These are phyloP conservation scores for Kazachstania taianensis DNA, from an alignment of 805 yeast genomes.

Conservation along the genomic window DNA sequence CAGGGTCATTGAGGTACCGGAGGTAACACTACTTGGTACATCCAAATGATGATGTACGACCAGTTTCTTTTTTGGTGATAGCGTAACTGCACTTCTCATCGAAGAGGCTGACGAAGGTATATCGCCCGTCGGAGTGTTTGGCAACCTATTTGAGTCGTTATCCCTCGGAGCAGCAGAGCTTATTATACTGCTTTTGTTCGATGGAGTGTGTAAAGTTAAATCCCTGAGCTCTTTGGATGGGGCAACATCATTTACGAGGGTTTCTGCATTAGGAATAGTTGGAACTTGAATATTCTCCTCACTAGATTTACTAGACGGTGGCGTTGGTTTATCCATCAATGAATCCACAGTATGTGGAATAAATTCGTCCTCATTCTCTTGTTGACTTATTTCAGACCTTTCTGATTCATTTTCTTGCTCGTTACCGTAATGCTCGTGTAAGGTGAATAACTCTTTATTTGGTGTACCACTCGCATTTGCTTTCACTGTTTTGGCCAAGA, in stretches of 20 bases:
- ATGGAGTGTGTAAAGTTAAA: background rate
- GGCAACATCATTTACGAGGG: no score
- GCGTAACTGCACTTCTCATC: conserved; percentile 8
- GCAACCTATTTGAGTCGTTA: no score
- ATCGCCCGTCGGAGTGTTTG: background rate
- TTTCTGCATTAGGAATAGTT: background rate
- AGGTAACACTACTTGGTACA: conserved; percentile 11
- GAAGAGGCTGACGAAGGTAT: conserved; percentile 15
- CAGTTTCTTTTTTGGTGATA: conserved; percentile 7
- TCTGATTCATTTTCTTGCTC: no score
- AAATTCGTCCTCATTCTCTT: background rate
- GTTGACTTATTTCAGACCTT: background rate
- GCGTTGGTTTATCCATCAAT: conserved; percentile 8
- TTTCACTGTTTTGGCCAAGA: background rate
- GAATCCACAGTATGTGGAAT: conserved; percentile 3
- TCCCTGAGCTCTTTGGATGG: conserved; percentile 2
- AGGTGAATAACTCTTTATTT: no score
- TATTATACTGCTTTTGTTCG: no score
- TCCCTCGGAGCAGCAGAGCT: no score
- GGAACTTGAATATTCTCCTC: background rate
- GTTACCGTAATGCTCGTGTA: no score
- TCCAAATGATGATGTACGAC: conserved; percentile 15
- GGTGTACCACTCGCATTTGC: no score
- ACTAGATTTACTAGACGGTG: background rate
- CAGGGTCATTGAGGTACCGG: conserved; percentile 8